These are phyloP conservation scores for Earliella scabrosa DNA, from an alignment of 1,284 basidiomycete species.

Conservation along the genomic window DNA sequence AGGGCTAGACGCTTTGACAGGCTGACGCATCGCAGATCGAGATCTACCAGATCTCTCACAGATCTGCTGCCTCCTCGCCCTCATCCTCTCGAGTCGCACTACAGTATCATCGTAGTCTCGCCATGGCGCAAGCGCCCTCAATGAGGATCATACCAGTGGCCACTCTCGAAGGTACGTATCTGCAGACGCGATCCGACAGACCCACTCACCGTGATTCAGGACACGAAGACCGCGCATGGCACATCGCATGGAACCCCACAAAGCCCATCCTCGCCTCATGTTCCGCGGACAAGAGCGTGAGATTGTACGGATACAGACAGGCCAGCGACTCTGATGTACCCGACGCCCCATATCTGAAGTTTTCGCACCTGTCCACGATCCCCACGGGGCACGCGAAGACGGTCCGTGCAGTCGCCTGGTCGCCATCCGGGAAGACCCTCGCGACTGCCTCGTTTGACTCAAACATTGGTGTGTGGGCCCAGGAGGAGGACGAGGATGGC, in stretches of 20 bases:
- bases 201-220: constrained; percentile 43
- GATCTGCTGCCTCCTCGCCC: no score
- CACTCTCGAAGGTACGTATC: constrained; percentile 9
- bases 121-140: constrained; percentile 2
- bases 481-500: constrained; percentile 49
- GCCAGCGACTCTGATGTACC: constrained; percentile 25
- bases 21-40: no score
- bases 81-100: no score
- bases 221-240: constrained; percentile 90
- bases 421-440: constrained; percentile 87
- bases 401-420: constrained; percentile 90
- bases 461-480: constrained; percentile 92
- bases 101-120: no score
- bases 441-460: constrained; percentile 97
- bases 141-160: constrained; percentile 7
- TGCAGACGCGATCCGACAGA: background rate
- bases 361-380: constrained; percentile 66
- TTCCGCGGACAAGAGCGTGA: constrained; percentile 92
- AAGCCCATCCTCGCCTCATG: constrained; percentile 89
- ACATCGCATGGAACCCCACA: constrained; percentile 89
- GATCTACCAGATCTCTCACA: no score
- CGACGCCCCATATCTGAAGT: constrained; percentile 38
- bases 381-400: constrained; percentile 90
- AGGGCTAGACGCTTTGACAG: no score
- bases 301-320: constrained; percentile 76